phyloP scores from a whole-genome alignment of 192 early-diverging fungal genomes.

The Backusella australiensis region DNA sequence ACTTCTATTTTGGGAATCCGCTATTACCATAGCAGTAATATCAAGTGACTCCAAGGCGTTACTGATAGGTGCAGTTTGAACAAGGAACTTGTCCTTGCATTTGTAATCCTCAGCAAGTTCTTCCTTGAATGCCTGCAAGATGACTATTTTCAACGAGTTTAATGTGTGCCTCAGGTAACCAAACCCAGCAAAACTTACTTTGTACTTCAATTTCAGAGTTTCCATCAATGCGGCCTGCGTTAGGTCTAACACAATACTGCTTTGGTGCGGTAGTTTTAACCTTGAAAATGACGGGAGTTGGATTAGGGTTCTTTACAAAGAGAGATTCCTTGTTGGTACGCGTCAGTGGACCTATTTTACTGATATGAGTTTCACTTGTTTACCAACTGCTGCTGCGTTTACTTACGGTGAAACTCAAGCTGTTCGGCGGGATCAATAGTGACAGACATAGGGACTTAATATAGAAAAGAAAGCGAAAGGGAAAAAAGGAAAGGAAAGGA shows the following conservation, averaged over 20 bases:
- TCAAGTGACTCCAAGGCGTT: conserved; percentile 62
- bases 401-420: conserved; percentile 6
- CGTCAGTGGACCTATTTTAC: conserved; percentile 58
- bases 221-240: conserved; percentile 78
- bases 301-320: conserved; percentile 62
- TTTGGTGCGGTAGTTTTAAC: conserved; percentile 99
- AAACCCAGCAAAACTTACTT: conserved; percentile 43
- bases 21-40: conserved; percentile 57
- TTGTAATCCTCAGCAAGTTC: conserved; percentile 76
- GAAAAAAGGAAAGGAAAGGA: neutral
- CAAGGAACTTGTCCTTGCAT: conserved; percentile 96
- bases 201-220: conserved; percentile 70
- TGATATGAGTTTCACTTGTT: too few species aligned
- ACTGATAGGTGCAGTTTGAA: conserved; percentile 82
- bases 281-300: conserved; percentile 84
- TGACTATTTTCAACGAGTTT: conserved; percentile 44
- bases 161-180: neutral
- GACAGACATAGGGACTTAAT: conserved; percentile 4
- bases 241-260: conserved; percentile 95
- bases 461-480: neutral
- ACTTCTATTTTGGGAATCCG: neutral
- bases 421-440: conserved; percentile 10
- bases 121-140: conserved; percentile 90
- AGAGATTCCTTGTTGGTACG: conserved; percentile 55
- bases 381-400: neutral